Evolutionary conservation across 306 rosid genomes (phyloP).

Genomic region (Datisca glomerata): DNA sequence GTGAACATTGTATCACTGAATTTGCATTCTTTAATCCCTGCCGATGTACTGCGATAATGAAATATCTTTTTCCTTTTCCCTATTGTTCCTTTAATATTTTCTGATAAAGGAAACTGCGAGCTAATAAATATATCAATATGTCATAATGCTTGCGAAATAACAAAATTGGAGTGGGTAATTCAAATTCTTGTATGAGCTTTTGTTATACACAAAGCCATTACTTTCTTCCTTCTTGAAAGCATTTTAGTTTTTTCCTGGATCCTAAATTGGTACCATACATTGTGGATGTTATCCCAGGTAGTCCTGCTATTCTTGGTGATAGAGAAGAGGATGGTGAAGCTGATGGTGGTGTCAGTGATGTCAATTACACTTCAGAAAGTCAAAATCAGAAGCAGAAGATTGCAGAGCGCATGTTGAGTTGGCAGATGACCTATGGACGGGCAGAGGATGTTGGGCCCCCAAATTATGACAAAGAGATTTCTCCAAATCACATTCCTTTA

Average conservation of each 20-base stretch:
- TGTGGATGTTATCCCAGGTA: conserved; percentile 27
- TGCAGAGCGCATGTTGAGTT: conserved; percentile 76
- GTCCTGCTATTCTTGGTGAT: conserved; percentile 83
- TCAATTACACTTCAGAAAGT: conserved; percentile 62
- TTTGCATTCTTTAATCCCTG: too few relatives aligned
- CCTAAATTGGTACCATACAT: not conserved
- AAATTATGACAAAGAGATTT: conserved; percentile 66
- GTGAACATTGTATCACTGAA: not conserved
- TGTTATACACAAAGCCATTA: too few relatives aligned
- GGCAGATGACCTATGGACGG: conserved; percentile 68
- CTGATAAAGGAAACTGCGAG: too few relatives aligned
- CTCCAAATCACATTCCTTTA: conserved; percentile 55
- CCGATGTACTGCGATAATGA: too few relatives aligned
- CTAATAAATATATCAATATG: too few relatives aligned
- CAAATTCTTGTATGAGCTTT: too few relatives aligned
- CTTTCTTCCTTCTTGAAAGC: too few relatives aligned
- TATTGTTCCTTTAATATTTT: too few relatives aligned
- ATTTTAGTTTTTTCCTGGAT: too few relatives aligned
- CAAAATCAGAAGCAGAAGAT: conserved; percentile 80
- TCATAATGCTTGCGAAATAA: too few relatives aligned
- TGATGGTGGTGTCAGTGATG: conserved; percentile 48
- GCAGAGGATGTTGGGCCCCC: conserved; percentile 54
- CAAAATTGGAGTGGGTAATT: too few relatives aligned
- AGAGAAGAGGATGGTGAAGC: conserved; percentile 45
- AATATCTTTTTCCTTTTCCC: too few relatives aligned